These are phyloP conservation scores for Triticum dicoccoides DNA, from an alignment of 176 grass and related monocot species.

Conservation along the genomic window DNA sequence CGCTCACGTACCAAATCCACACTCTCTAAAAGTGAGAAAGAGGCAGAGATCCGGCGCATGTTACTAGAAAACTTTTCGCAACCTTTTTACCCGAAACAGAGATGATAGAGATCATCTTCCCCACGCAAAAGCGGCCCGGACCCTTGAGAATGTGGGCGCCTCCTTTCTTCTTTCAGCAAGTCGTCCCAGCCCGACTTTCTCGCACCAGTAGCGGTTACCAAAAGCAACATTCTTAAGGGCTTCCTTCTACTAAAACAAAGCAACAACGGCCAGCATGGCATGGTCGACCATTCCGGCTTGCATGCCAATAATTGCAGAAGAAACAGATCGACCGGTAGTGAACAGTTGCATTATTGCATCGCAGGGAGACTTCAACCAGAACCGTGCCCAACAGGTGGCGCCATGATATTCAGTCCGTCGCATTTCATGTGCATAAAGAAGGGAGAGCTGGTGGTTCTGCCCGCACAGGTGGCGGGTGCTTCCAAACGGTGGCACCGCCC, in stretches of 20 bases:
- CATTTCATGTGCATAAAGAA: slow-evolving; percentile 34
- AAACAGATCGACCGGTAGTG: neutral
- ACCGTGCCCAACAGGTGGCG: slow-evolving; percentile 10
- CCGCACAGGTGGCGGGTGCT: slow-evolving; percentile 34
- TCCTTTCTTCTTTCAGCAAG: slow-evolving; percentile 23
- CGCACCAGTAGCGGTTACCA: neutral
- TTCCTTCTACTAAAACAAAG: neutral
- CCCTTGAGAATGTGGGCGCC: neutral
- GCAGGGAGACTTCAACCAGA: neutral
- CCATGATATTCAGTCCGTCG: no score
- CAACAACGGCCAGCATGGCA: neutral
- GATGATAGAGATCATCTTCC: neutral
- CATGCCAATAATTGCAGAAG: slow-evolving; percentile 17
- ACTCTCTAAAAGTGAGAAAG: neutral
- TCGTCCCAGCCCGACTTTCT: neutral
- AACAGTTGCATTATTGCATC: slow-evolving; percentile 24
- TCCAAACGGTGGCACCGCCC: neutral
- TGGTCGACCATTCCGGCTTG: neutral
- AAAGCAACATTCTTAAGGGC: slow-evolving; percentile 12
- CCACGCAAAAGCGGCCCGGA: neutral
- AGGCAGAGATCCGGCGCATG: neutral
- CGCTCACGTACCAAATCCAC: neutral
- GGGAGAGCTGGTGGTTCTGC: neutral
- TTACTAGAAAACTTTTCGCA: neutral
- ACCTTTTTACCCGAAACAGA: neutral